Evolutionary conservation across 139 green algal genomes (phyloP).

Genomic region (Pleodorina starrii): DNA sequence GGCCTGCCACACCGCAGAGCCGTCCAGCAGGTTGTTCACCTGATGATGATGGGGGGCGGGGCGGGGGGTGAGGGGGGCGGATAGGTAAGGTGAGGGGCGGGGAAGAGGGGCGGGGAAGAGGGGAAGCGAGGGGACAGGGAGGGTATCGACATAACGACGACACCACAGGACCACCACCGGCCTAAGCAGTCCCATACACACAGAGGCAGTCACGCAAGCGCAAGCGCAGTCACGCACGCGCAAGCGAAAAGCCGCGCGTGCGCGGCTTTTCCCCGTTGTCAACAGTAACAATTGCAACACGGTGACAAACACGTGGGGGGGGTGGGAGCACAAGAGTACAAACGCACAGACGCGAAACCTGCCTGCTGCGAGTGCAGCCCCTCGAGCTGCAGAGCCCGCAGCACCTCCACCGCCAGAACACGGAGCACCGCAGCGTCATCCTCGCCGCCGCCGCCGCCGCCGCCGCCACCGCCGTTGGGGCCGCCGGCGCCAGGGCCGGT

Average conservation of each 20-base stretch:
- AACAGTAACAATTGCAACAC: no score
- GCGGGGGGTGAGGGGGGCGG: neutral
- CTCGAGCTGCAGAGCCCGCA: slow-evolving; percentile 77
- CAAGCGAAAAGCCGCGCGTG: no score
- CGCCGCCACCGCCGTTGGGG: neutral
- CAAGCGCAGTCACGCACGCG: no score
- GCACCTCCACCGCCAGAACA: slow-evolving; percentile 85
- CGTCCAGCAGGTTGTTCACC: slow-evolving; percentile 68
- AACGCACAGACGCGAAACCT: no score
- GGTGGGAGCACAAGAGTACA: no score
- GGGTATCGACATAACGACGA: no score
- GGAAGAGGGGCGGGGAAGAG: neutral
- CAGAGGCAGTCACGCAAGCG: no score
- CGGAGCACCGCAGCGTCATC: slow-evolving; percentile 78
- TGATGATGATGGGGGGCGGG: slow-evolving; percentile 15
- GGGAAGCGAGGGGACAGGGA: no score
- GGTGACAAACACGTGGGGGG: no score
- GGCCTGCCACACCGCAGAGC: slow-evolving; percentile 82
- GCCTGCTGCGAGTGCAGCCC: slow-evolving; percentile 62
- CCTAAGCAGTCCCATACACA: no score
- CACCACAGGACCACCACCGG: no score
- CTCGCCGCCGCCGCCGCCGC: slow-evolving; percentile 33
- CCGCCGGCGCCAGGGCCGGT: neutral
- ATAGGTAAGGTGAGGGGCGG: neutral
- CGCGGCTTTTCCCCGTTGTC: no score